phyloP scores from a whole-genome alignment of 2,329 filamentous ascomycete species.

The Orbilia blumenaviensis region DNA sequence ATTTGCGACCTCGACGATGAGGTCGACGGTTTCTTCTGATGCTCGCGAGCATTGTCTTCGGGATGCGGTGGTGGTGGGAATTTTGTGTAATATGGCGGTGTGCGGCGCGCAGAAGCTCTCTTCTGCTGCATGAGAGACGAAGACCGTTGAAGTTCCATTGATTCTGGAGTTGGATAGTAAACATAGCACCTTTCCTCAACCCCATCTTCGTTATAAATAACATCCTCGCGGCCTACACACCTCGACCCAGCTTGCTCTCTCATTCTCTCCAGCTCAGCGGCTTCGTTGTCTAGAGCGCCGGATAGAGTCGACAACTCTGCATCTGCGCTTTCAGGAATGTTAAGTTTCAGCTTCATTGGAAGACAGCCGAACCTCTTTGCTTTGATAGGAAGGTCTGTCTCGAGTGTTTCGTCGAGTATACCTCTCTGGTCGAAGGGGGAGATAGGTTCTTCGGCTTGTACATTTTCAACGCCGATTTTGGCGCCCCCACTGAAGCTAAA shows the following conservation, averaged over 20 bases:
- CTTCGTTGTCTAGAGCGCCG: background rate
- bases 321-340: background rate
- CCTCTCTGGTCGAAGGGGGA: background rate
- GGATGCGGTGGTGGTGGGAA: conserved; percentile 27
- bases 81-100: conserved; percentile 9
- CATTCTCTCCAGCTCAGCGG: background rate
- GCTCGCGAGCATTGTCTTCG: background rate
- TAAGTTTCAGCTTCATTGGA: conserved; percentile 33
- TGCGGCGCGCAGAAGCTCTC: background rate
- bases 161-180: background rate
- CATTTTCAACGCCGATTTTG: too few relatives aligned
- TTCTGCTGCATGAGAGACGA: background rate
- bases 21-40: conserved; percentile 41
- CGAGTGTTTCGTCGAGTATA: background rate
- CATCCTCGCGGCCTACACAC: conserved; percentile 24
- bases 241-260: conserved; percentile 1
- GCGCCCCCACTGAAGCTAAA: conserved; percentile 1
- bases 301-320: background rate
- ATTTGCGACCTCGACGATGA: conserved; percentile 36
- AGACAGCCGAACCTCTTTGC: background rate
- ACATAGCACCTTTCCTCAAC: conserved; percentile 39
- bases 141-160: conserved; percentile 5
- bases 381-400: conserved; percentile 7
- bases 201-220: conserved; percentile 19
- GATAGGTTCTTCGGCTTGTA: background rate